Evolutionary conservation across 768 basidiomycete genomes (phyloP).

Genomic region (Lactarius hatsudake): DNA sequence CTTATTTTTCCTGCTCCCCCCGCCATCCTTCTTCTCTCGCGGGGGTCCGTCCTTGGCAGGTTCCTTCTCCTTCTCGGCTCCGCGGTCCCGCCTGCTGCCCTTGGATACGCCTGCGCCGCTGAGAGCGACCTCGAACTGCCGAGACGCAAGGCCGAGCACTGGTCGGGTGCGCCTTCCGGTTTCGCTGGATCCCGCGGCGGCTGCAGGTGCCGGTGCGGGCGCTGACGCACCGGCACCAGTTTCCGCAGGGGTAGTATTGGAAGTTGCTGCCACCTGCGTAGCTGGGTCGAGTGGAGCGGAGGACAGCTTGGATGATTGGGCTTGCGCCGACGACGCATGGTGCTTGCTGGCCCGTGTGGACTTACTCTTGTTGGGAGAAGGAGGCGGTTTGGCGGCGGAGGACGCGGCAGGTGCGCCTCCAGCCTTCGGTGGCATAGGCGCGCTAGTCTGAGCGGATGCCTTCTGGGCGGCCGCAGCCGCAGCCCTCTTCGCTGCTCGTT

Average conservation of each 20-base stretch:
- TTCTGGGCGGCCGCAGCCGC: conserved; percentile 22
- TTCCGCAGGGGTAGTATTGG: conserved; percentile 20
- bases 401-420: conserved; percentile 4
- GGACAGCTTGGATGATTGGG: conserved; percentile 13
- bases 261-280: not conserved
- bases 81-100: conserved; percentile 27
- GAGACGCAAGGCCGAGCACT: conserved; percentile 57
- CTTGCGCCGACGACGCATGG: not conserved
- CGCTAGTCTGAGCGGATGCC: conserved; percentile 10
- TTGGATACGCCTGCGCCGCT: conserved; percentile 59
- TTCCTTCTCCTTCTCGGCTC: conserved; percentile 31
- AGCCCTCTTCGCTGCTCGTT: conserved; percentile 38
- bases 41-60: conserved; percentile 25
- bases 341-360: conserved; percentile 18
- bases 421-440: conserved; percentile 9
- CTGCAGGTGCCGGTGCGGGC: conserved; percentile 16
- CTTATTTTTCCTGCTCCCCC: conserved; percentile 10
- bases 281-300: not conserved
- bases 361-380: conserved; percentile 18
- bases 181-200: conserved; percentile 39
- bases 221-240: not conserved
- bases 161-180: conserved; percentile 40
- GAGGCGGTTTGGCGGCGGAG: conserved; percentile 1
- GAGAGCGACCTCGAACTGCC: conserved; percentile 72
- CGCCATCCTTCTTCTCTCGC: conserved; percentile 24